phyloP scores from a whole-genome alignment of 768 basidiomycete species.

The Tephrocybe sp. region DNA sequence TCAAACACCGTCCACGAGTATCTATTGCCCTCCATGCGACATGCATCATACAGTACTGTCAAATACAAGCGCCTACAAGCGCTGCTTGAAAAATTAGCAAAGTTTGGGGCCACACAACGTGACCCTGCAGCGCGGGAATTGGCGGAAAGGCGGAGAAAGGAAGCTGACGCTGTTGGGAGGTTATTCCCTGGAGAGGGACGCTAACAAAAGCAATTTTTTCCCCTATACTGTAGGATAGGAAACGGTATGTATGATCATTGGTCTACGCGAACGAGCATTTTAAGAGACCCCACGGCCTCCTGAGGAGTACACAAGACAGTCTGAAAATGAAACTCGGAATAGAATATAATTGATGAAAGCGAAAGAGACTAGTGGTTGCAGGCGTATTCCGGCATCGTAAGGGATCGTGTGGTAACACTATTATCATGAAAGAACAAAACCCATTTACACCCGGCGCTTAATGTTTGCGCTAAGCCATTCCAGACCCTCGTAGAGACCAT shows the following conservation, averaged over 20 bases:
- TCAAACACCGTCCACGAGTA: conserved; percentile 76
- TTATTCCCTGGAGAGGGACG: conserved; percentile 69
- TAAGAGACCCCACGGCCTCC: conserved; percentile 24
- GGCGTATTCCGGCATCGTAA: conserved; percentile 57
- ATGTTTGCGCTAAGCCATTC: conserved; percentile 95
- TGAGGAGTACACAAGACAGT: conserved; percentile 29
- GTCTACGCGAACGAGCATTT: conserved; percentile 33
- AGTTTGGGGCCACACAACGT: conserved; percentile 59
- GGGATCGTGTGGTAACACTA: conserved; percentile 57
- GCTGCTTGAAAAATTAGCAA: conserved; percentile 77
- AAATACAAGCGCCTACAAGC: conserved; percentile 71
- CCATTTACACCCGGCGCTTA: conserved; percentile 73
- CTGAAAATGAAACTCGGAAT: conserved; percentile 23
- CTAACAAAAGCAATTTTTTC: conserved; percentile 20
- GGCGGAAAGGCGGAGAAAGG: conserved; percentile 70
- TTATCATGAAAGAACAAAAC: conserved; percentile 36
- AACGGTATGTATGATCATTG: conserved; percentile 26
- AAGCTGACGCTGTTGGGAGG: conserved; percentile 75
- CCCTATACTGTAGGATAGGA: conserved; percentile 10
- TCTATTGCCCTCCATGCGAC: conserved; percentile 67
- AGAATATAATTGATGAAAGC: conserved; percentile 33
- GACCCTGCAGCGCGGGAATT: conserved; percentile 58
- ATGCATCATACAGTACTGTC: conserved; percentile 60
- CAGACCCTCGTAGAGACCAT: conserved; percentile 97
- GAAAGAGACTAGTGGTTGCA: conserved; percentile 37